Conservation (phyloP, 192 early-diverging fungal genomes). For the Entomortierella lignicola region DNA sequence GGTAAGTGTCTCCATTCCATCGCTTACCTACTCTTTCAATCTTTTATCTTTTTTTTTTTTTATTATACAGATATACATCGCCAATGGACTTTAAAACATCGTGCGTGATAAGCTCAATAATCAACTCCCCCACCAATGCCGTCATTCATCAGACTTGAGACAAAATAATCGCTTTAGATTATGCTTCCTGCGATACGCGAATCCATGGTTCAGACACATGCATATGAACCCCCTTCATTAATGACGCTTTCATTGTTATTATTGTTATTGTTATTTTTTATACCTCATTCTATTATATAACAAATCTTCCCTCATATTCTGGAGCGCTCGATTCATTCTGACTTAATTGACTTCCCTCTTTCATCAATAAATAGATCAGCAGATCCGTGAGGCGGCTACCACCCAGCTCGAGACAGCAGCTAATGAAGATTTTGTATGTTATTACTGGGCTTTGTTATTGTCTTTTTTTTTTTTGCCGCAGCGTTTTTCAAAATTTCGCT, state of each 20-base stretch:
- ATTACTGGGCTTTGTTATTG: not conserved
- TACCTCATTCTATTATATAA: not conserved
- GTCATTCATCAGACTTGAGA: too few relatives aligned
- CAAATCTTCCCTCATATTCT: too few relatives aligned
- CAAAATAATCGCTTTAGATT: not conserved
- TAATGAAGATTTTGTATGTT: slow-evolving; percentile 88
- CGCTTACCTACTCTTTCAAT: too few relatives aligned
- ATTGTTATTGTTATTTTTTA: too few relatives aligned
- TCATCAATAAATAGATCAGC: slow-evolving; percentile 71
- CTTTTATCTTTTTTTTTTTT: not conserved
- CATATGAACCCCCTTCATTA: not conserved
- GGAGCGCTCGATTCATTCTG: not conserved
- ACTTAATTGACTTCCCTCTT: not conserved
- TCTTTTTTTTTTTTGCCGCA: slow-evolving; percentile 14
- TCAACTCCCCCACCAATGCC: not conserved
- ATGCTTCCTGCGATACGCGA: not conserved
- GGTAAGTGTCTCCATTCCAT: slow-evolving; percentile 55
- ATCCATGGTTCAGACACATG: not conserved
- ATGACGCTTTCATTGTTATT: not conserved
- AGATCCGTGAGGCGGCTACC: slow-evolving; percentile 85
- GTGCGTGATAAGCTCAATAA: not conserved
- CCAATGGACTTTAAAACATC: not conserved
- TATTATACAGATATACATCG: not conserved
- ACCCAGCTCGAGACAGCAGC: slow-evolving; percentile 78
- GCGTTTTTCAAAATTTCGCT: not conserved